Percentiles rank a stretch among this genome's conserved stretches.
phyloP scores from a whole-genome alignment of 78 protist genomes.

The Dictyostelium brefeldianum region DNA sequence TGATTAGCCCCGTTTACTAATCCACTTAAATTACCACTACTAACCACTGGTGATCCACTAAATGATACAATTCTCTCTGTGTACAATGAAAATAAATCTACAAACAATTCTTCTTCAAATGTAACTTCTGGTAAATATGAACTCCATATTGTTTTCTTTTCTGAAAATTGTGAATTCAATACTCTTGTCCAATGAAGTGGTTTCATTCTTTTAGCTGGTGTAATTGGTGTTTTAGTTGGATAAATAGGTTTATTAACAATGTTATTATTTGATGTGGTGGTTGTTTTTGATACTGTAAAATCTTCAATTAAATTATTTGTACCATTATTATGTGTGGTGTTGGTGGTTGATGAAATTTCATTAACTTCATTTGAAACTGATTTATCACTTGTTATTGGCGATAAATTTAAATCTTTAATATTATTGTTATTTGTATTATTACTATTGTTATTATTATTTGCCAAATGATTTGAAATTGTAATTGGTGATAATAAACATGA shows the following conservation, averaged over 20 bases:
- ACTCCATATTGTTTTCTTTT: constrained; percentile 60
- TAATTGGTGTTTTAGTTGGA: constrained; percentile 55
- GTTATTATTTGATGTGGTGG: background rate
- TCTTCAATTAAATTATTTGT: background rate
- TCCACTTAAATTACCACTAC: background rate
- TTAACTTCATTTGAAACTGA: background rate
- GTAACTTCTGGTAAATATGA: constrained; percentile 28
- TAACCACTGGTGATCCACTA: constrained; percentile 46
- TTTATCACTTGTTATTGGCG: constrained; percentile 1
- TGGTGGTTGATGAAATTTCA: constrained; percentile 7
- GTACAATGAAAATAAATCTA: constrained; percentile 69
- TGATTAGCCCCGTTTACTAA: background rate
- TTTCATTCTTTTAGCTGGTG: constrained; percentile 74
- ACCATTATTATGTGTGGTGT: background rate
- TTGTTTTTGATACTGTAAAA: background rate
- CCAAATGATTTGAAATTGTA: constrained; percentile 7
- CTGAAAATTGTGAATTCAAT: constrained; percentile 14
- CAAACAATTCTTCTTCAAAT: constrained; percentile 75
- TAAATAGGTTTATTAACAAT: too few species aligned
- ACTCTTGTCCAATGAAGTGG: constrained; percentile 82
- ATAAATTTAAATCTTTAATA: background rate
- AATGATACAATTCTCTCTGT: constrained; percentile 57
- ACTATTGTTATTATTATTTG: background rate
- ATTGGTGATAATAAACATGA: constrained; percentile 28
- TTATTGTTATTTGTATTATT: background rate